Conservation (phyloP, 225 moss, liverwort and hornwort genomes). For the Polytrichum formosum region DNA sequence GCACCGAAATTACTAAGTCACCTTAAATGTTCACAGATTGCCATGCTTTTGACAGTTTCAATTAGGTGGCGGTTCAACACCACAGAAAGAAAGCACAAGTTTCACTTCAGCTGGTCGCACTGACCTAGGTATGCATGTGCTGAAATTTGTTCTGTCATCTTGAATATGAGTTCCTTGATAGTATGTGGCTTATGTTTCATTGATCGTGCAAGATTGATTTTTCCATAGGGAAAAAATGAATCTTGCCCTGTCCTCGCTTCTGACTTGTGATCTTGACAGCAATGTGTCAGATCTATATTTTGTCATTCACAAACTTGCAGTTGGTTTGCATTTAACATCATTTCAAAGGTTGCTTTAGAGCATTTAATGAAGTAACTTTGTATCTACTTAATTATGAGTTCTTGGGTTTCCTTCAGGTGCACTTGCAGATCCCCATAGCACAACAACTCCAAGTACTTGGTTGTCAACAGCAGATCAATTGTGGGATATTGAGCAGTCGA, state of each 20-base stretch:
- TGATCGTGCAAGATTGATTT: too few relatives aligned
- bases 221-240: too few relatives aligned
- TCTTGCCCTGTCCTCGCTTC: too few relatives aligned
- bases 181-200: too few relatives aligned
- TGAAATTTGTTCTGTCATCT: too few relatives aligned
- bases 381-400: not conserved
- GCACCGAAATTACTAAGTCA: not conserved
- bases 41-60: not conserved
- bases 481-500: constrained; percentile 10
- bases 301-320: too few relatives aligned
- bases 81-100: not conserved
- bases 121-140: constrained; percentile 4
- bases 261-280: too few relatives aligned
- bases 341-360: too few relatives aligned
- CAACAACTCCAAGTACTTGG: not conserved
- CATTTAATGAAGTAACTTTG: too few relatives aligned
- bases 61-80: not conserved
- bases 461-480: not conserved
- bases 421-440: constrained; percentile 36
- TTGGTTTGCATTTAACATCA: too few relatives aligned
- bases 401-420: constrained; percentile 17
- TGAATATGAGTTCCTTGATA: too few relatives aligned
- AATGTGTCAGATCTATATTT: too few relatives aligned
- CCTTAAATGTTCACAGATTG: not conserved
- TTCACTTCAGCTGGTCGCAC: not conserved